phyloP scores from a whole-genome alignment of 106 monocot genomes.

The Gastrodia elata region DNA sequence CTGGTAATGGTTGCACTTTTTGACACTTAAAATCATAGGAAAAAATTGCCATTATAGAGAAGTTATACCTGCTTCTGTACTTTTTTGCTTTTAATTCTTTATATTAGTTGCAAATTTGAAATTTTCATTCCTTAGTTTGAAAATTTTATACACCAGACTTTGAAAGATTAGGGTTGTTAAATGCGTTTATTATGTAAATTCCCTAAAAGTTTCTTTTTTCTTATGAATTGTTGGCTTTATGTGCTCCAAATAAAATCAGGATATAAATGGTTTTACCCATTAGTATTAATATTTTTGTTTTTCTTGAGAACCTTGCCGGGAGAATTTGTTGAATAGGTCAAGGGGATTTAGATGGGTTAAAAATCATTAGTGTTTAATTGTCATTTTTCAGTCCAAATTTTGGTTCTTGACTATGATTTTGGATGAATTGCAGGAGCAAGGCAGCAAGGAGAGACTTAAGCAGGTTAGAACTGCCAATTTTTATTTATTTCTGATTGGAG shows the following conservation, averaged over 20 bases:
- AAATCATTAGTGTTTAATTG: background rate
- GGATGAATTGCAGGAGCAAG: constrained; percentile 1
- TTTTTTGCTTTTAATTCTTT: background rate
- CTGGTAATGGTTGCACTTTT: constrained; percentile 19
- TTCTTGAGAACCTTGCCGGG: background rate
- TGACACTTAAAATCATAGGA: background rate
- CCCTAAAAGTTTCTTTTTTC: background rate
- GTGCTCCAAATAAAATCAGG: background rate
- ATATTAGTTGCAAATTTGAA: background rate
- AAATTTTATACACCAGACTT: background rate
- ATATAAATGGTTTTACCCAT: background rate
- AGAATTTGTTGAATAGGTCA: background rate
- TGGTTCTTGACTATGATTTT: constrained; percentile 4
- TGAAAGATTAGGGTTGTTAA: background rate
- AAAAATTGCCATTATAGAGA: background rate
- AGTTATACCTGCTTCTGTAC: background rate
- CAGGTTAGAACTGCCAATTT: background rate
- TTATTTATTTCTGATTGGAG: background rate
- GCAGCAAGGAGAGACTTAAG: constrained; percentile 4
- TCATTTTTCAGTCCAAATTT: background rate
- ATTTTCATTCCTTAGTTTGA: background rate
- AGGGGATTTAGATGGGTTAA: background rate
- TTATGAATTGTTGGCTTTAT: background rate
- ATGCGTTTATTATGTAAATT: background rate
- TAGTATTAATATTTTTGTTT: background rate